phyloP scores from a whole-genome alignment of 257 asterid genomes.

The Thymus mandschuricus region DNA sequence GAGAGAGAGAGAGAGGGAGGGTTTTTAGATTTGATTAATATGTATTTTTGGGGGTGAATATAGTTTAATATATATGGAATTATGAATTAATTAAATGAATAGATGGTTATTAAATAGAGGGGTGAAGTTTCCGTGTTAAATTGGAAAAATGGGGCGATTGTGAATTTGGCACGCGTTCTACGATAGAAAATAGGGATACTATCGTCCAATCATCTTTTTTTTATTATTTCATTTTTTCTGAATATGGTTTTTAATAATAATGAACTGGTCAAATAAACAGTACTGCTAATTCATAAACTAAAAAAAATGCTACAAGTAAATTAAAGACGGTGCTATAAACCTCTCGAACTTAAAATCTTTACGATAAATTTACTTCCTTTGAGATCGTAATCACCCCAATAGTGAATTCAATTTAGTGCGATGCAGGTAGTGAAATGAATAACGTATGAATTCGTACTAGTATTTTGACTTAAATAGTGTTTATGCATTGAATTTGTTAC shows the following conservation, averaged over 20 bases:
- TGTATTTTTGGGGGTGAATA: not conserved
- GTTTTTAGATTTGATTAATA: not conserved
- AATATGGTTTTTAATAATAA: not conserved
- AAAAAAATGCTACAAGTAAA: not conserved
- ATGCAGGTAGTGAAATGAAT: too few species aligned
- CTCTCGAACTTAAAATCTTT: too few species aligned
- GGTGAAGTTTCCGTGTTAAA: constrained; percentile 45
- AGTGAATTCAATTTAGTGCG: too few species aligned
- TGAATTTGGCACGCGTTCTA: constrained; percentile 29
- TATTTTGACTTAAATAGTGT: too few species aligned
- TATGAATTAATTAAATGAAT: too few species aligned
- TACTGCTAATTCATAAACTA: not conserved
- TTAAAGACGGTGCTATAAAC: too few species aligned
- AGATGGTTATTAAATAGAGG: constrained; percentile 7
- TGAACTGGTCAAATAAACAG: constrained; percentile 29
- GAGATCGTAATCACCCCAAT: too few species aligned
- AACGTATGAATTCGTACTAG: too few species aligned
- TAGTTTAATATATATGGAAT: not conserved
- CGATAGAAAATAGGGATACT: constrained; percentile 24
- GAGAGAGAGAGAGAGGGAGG: not conserved
- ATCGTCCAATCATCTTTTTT: not conserved
- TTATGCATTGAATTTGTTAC: too few species aligned
- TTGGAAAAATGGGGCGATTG: constrained; percentile 34
- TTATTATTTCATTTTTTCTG: not conserved
- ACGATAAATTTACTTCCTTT: too few species aligned